Evolutionary conservation across 495 filamentous ascomycete genomes (phyloP).

Genomic region (Stereocaulon alpinum): DNA sequence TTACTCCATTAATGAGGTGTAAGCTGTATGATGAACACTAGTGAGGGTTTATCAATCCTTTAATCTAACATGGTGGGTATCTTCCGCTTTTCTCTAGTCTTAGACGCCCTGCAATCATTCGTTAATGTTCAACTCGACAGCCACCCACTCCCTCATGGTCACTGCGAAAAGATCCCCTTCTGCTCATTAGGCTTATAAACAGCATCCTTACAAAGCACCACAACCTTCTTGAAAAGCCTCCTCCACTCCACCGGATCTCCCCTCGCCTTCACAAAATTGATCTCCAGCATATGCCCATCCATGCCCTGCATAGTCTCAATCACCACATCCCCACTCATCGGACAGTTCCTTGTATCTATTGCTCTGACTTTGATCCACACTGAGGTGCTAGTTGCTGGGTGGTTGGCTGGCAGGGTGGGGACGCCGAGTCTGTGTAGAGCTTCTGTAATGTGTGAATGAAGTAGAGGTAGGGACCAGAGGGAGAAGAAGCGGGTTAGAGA

Average conservation of each 20-base stretch:
- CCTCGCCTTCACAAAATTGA: constrained; percentile 86
- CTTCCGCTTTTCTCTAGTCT: background rate
- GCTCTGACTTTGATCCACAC: constrained; percentile 54
- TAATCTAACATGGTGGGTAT: background rate
- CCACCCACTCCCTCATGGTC: background rate
- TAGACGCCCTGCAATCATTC: background rate
- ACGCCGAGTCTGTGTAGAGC: constrained; percentile 76
- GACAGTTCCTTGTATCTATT: constrained; percentile 68
- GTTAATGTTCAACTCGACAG: background rate
- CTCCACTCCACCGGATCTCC: constrained; percentile 97
- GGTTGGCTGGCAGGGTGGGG: constrained; percentile 39
- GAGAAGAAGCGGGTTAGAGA: constrained; percentile 89
- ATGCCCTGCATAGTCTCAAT: constrained; percentile 57
- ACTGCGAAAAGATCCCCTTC: constrained; percentile 13
- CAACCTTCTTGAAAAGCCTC: constrained; percentile 90
- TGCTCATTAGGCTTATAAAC: constrained; percentile 44
- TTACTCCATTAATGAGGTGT: background rate
- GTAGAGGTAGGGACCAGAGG: constrained; percentile 59
- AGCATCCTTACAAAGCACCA: constrained; percentile 71
- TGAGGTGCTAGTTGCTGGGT: constrained; percentile 30
- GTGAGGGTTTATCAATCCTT: background rate
- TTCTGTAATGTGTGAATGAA: constrained; percentile 69
- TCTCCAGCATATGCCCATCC: constrained; percentile 57
- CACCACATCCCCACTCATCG: constrained; percentile 71
- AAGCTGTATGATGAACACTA: background rate